Percentiles rank a stretch among this genome's conserved stretches.
Conservation (phyloP, 2,329 filamentous ascomycete genomes). For the Penicillium sp. region DNA sequence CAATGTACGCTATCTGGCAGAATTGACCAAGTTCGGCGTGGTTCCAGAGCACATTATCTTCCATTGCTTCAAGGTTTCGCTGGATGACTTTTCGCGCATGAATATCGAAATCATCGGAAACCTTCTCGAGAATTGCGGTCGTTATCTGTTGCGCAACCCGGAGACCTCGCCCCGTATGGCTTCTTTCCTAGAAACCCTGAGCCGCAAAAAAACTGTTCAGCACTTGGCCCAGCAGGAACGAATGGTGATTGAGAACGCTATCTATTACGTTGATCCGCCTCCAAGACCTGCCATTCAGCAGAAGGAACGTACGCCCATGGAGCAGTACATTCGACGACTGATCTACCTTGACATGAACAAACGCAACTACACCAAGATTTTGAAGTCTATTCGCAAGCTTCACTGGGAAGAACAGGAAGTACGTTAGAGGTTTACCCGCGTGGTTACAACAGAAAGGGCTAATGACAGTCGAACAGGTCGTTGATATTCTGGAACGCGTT, state of each 20-base stretch:
- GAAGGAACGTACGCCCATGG: conserved; percentile 90
- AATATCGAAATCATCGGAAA: conserved; percentile 99
- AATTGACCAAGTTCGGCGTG: conserved; percentile 95
- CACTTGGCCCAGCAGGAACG: conserved; percentile 93
- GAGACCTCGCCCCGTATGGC: conserved; percentile 91
- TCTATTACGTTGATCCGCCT: conserved; percentile 96
- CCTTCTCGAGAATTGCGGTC: conserved; percentile 90
- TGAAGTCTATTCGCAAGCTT: conserved; percentile 90
- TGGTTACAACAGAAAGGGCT: not conserved
- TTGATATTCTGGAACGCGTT: conserved; percentile 76
- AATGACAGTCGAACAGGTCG: conserved; percentile 50
- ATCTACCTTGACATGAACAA: conserved; percentile 93
- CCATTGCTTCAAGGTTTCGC: conserved; percentile 93
- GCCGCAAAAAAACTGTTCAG: conserved; percentile 92
- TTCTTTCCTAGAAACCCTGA: conserved; percentile 89
- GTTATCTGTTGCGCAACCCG: conserved; percentile 86
- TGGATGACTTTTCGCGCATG: conserved; percentile 97
- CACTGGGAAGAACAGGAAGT: conserved; percentile 91
- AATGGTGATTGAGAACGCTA: conserved; percentile 96
- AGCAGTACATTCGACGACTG: conserved; percentile 87
- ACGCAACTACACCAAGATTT: conserved; percentile 85
- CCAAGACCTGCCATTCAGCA: conserved; percentile 91
- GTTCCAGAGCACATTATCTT: conserved; percentile 99
- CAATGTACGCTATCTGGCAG: conserved; percentile 96
- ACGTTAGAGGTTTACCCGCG: not conserved